Evolutionary conservation across 2,329 filamentous ascomycete genomes (phyloP).

Genomic region (Aspergillus eucalypticola): DNA sequence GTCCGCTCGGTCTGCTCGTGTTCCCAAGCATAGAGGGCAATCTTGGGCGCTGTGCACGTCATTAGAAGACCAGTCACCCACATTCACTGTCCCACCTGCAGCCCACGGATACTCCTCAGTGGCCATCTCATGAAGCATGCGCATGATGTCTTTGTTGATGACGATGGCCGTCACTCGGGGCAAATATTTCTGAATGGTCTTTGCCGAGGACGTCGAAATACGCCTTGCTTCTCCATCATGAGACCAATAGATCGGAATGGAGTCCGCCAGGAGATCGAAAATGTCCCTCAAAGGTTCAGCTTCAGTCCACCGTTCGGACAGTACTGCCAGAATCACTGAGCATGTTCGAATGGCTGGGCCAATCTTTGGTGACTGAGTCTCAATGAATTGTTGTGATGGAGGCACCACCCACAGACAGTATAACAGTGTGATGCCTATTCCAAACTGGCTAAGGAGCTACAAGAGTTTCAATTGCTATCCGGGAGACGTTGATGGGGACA

Average conservation of each 20-base stretch:
- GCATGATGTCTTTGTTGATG: constrained; percentile 5
- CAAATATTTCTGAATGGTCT: neutral
- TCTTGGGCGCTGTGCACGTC: neutral
- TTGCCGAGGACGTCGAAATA: neutral
- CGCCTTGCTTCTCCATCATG: neutral
- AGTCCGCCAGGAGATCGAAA: neutral
- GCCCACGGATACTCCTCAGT: constrained; percentile 1
- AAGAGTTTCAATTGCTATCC: neutral
- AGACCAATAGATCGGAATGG: neutral
- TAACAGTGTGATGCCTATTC: neutral
- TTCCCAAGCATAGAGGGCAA: neutral
- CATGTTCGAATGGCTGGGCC: neutral
- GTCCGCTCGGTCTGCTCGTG: neutral
- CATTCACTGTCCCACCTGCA: neutral
- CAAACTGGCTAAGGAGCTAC: constrained; percentile 2
- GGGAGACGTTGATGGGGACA: neutral
- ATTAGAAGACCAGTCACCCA: neutral
- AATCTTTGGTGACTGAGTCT: neutral
- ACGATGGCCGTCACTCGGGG: neutral
- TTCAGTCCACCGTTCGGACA: neutral
- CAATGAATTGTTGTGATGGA: neutral
- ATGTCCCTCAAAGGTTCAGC: neutral
- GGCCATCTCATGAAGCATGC: constrained; percentile 1
- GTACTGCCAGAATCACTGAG: neutral
- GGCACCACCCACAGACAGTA: constrained; percentile 1